Evolutionary conservation across 495 filamentous ascomycete species (phyloP).

Genomic region (Tuber borchii): DNA sequence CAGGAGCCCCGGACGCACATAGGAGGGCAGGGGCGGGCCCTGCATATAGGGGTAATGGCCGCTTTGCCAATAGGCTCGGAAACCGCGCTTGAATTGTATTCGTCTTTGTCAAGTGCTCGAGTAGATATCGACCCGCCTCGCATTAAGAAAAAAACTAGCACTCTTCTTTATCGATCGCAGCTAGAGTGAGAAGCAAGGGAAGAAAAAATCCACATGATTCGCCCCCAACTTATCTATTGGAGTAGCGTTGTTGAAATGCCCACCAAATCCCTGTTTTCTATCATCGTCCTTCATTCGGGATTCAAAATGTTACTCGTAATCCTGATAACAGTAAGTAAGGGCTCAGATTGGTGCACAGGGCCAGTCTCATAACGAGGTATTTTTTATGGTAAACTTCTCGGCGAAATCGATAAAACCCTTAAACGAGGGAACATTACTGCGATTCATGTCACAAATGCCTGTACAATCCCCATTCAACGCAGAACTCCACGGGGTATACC

Average conservation of each 20-base stretch:
- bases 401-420: neutral
- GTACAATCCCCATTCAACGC: neutral
- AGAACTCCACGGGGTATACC: neutral
- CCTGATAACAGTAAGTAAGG: neutral
- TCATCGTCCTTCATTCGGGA: neutral
- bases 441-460: neutral
- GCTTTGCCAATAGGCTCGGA: neutral
- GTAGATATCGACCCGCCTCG: neutral
- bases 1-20: neutral
- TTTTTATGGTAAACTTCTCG: neutral
- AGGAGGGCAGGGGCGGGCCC: neutral
- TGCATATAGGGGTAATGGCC: neutral
- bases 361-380: neutral
- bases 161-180: neutral
- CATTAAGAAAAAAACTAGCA: neutral
- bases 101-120: neutral
- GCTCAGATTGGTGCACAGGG: neutral
- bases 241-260: neutral
- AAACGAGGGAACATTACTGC: neutral
- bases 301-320: neutral
- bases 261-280: neutral
- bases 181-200: neutral
- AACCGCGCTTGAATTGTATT: neutral
- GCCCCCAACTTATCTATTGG: neutral
- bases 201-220: neutral